Percentiles rank a stretch among this genome's conserved stretches.
Conservation (phyloP, 306 rosid species). For the Abrus pulchellus region DNA sequence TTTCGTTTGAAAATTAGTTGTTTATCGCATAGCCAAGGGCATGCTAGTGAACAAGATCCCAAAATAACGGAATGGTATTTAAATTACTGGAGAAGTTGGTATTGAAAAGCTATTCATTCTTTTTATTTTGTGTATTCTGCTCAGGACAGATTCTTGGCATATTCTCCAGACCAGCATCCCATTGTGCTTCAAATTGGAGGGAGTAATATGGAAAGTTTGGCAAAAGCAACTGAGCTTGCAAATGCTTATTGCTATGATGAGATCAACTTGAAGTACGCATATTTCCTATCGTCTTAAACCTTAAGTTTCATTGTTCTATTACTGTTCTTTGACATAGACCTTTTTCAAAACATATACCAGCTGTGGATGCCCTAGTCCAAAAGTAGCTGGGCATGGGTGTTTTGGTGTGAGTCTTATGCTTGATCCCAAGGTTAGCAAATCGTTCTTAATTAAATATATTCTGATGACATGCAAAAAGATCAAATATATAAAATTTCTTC, state of each 20-base stretch:
- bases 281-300: conserved; percentile 29
- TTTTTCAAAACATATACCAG: conserved; percentile 50
- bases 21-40: conserved; percentile 2
- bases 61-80: neutral
- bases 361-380: conserved; percentile 97
- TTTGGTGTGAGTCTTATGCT: conserved; percentile 96
- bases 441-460: conserved; percentile 28
- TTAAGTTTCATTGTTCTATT: conserved; percentile 24
- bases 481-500: conserved; percentile 29
- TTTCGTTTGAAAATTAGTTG: neutral
- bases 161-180: conserved; percentile 90
- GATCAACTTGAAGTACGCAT: conserved; percentile 83
- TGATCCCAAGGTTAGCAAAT: conserved; percentile 86
- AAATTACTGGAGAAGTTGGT: conserved; percentile 16
- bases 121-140: conserved; percentile 45
- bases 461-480: conserved; percentile 29
- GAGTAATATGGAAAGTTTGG: conserved; percentile 78
- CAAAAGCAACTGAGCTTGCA: conserved; percentile 89
- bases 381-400: conserved; percentile 98
- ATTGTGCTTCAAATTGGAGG: conserved; percentile 98
- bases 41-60: conserved; percentile 17
- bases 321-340: conserved; percentile 25
- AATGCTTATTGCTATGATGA: conserved; percentile 85
- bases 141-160: conserved; percentile 98
- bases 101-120: conserved; percentile 22